Conservation (phyloP, 345 rosid species). For the Gossypium mustelinum region DNA sequence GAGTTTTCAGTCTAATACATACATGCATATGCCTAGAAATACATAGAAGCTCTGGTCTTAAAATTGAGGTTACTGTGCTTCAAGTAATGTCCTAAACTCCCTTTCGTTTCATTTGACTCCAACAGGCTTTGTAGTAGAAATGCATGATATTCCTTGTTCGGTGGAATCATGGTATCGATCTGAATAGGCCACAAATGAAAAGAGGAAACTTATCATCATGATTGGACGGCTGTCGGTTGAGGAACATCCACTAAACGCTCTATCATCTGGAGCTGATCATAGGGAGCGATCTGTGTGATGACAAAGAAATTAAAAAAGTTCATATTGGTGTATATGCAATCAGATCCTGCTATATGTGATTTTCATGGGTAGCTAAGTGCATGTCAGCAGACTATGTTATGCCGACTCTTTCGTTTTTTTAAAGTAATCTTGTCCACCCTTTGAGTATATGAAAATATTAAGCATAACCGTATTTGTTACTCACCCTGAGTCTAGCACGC, state of each 20-base stretch:
- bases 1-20: neutral
- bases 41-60: neutral
- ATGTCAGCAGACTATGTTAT: too few relatives aligned
- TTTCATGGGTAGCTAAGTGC: neutral
- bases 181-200: neutral
- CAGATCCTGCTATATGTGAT: neutral
- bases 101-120: neutral
- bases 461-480: too few relatives aligned
- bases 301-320: neutral
- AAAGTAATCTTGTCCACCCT: too few relatives aligned
- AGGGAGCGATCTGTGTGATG: constrained; percentile 83
- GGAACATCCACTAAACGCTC: constrained; percentile 72
- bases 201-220: constrained; percentile 6
- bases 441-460: too few relatives aligned
- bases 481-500: too few relatives aligned
- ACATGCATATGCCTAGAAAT: neutral
- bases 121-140: neutral
- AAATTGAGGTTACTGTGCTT: neutral
- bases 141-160: neutral
- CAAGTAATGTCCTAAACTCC: neutral
- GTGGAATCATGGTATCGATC: neutral
- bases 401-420: too few relatives aligned
- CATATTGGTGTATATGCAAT: neutral
- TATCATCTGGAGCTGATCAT: constrained; percentile 77
- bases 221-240: constrained; percentile 17